Conservation (phyloP, 345 rosid species). For the Alliaria petiolata region DNA sequence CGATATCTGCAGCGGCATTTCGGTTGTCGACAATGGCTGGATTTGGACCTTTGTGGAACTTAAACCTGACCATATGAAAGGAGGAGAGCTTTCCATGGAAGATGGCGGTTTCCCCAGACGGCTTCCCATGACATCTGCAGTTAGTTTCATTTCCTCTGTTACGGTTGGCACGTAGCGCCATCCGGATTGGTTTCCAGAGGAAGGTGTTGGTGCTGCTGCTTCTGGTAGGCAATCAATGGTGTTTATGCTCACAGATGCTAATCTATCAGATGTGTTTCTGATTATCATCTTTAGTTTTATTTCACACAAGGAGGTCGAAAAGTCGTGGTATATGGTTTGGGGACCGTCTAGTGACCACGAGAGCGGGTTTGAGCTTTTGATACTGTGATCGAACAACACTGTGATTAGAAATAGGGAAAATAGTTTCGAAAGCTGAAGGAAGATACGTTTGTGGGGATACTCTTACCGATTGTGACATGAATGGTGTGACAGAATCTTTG, state of each 20-base stretch:
- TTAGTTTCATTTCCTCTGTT: conserved; percentile 48
- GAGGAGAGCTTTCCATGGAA: conserved; percentile 50
- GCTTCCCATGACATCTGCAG: conserved; percentile 39
- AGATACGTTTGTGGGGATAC: neutral
- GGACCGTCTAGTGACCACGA: conserved; percentile 80
- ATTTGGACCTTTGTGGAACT: conserved; percentile 56
- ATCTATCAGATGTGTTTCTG: conserved; percentile 57
- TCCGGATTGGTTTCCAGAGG: conserved; percentile 51
- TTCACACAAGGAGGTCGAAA: conserved; percentile 55
- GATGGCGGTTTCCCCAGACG: conserved; percentile 30
- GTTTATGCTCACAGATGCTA: conserved; percentile 43
- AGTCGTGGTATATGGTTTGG: conserved; percentile 53
- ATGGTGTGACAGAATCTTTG: conserved; percentile 66
- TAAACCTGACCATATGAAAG: conserved; percentile 80
- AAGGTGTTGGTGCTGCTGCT: conserved; percentile 26
- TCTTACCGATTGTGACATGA: conserved; percentile 77
- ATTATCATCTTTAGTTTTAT: conserved; percentile 55
- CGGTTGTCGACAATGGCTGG: conserved; percentile 51
- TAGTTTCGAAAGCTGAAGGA: neutral
- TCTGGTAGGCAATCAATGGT: conserved; percentile 42
- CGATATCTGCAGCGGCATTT: conserved; percentile 66
- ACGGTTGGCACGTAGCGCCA: conserved; percentile 50
- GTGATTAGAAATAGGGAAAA: neutral
- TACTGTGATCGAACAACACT: conserved; percentile 38
- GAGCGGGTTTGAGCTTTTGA: conserved; percentile 56